Evolutionary conservation across 331 rosid genomes (phyloP).

Genomic region (Phaseolus coccineus): DNA sequence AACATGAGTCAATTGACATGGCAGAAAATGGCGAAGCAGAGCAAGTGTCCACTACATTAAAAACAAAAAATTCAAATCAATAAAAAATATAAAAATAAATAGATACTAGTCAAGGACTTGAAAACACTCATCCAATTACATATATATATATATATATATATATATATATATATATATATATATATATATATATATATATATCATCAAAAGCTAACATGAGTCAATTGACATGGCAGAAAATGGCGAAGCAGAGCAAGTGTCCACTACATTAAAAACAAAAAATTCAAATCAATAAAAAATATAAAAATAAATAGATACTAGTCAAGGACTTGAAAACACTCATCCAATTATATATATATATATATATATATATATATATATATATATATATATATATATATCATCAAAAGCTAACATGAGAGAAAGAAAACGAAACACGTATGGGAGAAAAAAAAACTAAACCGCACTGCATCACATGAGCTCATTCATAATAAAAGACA

Average conservation of each 20-base stretch:
- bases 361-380: no score
- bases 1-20: constrained; percentile 74
- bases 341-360: neutral
- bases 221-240: constrained; percentile 70
- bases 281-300: neutral
- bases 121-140: neutral
- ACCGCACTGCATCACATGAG: no score
- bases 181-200: no score
- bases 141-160: no score
- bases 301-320: neutral
- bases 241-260: constrained; percentile 44
- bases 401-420: no score
- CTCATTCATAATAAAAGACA: no score
- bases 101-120: neutral
- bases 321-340: neutral
- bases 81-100: neutral
- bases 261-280: constrained; percentile 39
- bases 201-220: constrained; percentile 17
- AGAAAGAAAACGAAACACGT: no score
- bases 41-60: constrained; percentile 43
- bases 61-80: constrained; percentile 4
- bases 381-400: no score
- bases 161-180: no score
- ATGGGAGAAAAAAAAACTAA: no score
- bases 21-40: constrained; percentile 50